Evolutionary conservation across 805 yeast species (phyloP).

Genomic region (Ogataea methanolica): DNA sequence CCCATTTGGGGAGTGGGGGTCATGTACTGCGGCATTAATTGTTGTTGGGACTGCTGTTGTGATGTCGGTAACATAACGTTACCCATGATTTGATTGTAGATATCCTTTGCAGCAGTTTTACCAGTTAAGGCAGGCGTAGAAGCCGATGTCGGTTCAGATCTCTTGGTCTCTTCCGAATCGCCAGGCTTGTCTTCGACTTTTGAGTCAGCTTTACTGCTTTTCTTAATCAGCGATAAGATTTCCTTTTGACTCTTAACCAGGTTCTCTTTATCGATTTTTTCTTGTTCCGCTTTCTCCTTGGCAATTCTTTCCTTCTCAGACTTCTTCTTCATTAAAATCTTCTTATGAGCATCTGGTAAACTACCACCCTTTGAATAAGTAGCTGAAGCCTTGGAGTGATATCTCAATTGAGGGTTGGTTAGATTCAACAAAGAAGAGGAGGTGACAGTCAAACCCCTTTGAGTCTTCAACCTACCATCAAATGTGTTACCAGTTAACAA

Average conservation of each 20-base stretch:
- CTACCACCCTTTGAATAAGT: conserved; percentile 25
- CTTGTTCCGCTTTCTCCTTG: no score
- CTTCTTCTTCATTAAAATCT: conserved; percentile 16
- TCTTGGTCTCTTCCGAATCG: neutral
- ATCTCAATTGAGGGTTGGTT: conserved; percentile 68
- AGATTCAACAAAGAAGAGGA: conserved; percentile 78
- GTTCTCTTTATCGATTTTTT: conserved; percentile 23
- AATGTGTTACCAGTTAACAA: conserved; percentile 78
- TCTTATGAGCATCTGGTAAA: conserved; percentile 15
- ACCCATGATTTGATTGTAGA: conserved; percentile 27
- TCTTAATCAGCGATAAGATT: conserved; percentile 40
- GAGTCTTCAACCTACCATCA: conserved; percentile 70
- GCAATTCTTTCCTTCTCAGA: conserved; percentile 18
- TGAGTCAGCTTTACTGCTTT: conserved; percentile 19
- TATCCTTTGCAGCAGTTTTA: conserved; percentile 20
- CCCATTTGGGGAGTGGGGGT: neutral
- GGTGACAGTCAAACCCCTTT: conserved; percentile 81
- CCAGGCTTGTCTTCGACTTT: conserved; percentile 5
- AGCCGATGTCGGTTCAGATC: neutral
- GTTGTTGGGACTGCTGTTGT: neutral
- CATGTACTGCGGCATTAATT: neutral
- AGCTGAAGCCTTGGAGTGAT: conserved; percentile 64
- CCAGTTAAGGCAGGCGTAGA: neutral
- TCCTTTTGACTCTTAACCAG: conserved; percentile 35
- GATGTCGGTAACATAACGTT: conserved; percentile 14